A percentile compares a stretch with the other conserved stretches of the same genome.
Conservation (phyloP, 805 yeast species). For the Naumovozyma dairenensis region DNA sequence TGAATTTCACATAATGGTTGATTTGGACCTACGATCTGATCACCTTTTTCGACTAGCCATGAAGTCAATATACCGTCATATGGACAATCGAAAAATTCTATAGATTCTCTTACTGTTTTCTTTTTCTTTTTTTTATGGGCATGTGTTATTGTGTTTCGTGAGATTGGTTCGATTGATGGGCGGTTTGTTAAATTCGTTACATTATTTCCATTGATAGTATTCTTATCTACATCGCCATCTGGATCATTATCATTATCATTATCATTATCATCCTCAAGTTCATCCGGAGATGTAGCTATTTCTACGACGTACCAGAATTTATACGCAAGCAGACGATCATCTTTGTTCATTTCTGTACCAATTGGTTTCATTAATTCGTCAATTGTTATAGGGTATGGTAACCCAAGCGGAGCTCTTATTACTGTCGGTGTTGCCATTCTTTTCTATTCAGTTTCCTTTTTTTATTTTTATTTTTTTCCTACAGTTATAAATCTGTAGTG, state of each 20-base stretch:
- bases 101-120: constrained; percentile 45
- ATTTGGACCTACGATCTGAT: constrained; percentile 40
- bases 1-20: constrained; percentile 46
- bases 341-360: constrained; percentile 30
- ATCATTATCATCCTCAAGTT: constrained; percentile 13
- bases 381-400: constrained; percentile 34
- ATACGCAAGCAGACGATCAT: constrained; percentile 32
- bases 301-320: constrained; percentile 38
- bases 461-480: too few species aligned
- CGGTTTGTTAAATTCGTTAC: too few species aligned
- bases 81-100: constrained; percentile 77
- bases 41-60: constrained; percentile 46
- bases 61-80: constrained; percentile 55
- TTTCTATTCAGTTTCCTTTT: not conserved
- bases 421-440: constrained; percentile 23
- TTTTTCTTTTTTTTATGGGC: constrained; percentile 8
- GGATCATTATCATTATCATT: constrained; percentile 9
- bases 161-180: too few species aligned
- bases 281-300: constrained; percentile 21
- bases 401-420: constrained; percentile 17
- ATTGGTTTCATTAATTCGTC: constrained; percentile 26
- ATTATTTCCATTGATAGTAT: too few species aligned
- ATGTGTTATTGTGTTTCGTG: too few species aligned
- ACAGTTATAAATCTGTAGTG: too few species aligned
- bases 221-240: constrained; percentile 5